Percentiles rank a stretch among this genome's conserved stretches.
These are phyloP conservation scores for Ceratocystis albifundus DNA, from an alignment of 2,329 filamentous ascomycete genomes.

Conservation along the genomic window DNA sequence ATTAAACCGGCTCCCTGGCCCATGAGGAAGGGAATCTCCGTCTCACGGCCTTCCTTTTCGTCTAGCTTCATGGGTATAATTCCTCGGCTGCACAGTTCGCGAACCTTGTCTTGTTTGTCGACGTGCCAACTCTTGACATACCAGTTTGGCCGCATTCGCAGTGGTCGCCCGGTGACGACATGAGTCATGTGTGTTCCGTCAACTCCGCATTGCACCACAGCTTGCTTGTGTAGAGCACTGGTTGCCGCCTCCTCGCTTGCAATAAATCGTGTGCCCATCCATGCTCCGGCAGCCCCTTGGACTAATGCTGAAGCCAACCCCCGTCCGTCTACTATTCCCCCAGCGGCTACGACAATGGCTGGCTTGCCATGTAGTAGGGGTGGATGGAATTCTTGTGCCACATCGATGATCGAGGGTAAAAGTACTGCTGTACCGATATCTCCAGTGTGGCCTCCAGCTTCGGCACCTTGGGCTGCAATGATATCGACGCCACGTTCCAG, in stretches of 20 bases:
- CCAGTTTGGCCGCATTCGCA: slow-evolving; percentile 70
- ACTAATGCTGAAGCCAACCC: slow-evolving; percentile 71
- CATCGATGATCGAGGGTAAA: slow-evolving; percentile 76
- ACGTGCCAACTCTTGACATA: slow-evolving; percentile 76
- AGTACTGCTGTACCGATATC: slow-evolving; percentile 77
- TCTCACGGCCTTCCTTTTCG: slow-evolving; percentile 66
- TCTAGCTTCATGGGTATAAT: slow-evolving; percentile 74
- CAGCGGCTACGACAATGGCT: slow-evolving; percentile 77
- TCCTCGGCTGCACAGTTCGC: slow-evolving; percentile 61
- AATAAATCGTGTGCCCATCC: slow-evolving; percentile 91
- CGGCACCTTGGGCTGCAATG: slow-evolving; percentile 82
- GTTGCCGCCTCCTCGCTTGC: slow-evolving; percentile 71
- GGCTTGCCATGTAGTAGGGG: slow-evolving; percentile 55
- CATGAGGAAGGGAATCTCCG: slow-evolving; percentile 85
- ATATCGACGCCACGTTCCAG: slow-evolving; percentile 79
- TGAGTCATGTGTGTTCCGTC: slow-evolving; percentile 73
- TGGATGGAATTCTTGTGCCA: slow-evolving; percentile 60
- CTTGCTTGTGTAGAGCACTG: slow-evolving; percentile 69
- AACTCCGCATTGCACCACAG: slow-evolving; percentile 67
- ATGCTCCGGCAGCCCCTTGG: slow-evolving; percentile 79
- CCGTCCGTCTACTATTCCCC: slow-evolving; percentile 73
- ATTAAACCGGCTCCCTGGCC: slow-evolving; percentile 81
- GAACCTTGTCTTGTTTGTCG: slow-evolving; percentile 56
- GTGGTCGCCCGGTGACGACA: slow-evolving; percentile 67
- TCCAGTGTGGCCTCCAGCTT: slow-evolving; percentile 88